phyloP scores from a whole-genome alignment of 352 stramenopile species.

The Pythium oligandrum region DNA sequence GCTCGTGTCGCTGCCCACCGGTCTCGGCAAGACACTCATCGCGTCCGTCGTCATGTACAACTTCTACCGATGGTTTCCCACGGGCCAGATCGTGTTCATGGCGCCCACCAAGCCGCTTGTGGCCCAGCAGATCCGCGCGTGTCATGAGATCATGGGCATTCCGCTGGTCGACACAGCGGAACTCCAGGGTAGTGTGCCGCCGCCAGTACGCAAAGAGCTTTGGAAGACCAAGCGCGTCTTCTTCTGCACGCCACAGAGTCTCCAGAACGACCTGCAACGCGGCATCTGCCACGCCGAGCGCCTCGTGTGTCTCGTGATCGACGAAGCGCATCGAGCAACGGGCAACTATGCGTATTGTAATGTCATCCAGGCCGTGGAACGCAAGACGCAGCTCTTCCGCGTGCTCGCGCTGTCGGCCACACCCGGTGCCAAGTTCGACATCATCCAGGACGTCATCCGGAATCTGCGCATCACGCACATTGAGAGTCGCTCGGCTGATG shows the following conservation, averaged over 20 bases:
- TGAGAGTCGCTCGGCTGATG: constrained; percentile 92
- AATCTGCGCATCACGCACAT: constrained; percentile 95
- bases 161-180: constrained; percentile 79
- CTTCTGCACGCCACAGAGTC: constrained; percentile 98
- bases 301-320: constrained; percentile 96
- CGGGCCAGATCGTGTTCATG: constrained; percentile 95
- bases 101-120: constrained; percentile 98
- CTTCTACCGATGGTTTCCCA: constrained; percentile 98
- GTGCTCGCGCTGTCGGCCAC: constrained; percentile 96
- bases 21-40: constrained; percentile 99
- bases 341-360: constrained; percentile 96
- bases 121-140: constrained; percentile 97
- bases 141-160: constrained; percentile 94
- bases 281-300: constrained; percentile 66
- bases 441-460: constrained; percentile 94
- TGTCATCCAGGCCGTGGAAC: constrained; percentile 79
- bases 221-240: constrained; percentile 95
- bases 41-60: constrained; percentile 99
- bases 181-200: constrained; percentile 79
- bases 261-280: constrained; percentile 94
- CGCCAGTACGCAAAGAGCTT: constrained; percentile 62
- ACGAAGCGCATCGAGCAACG: constrained; percentile 96
- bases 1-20: constrained; percentile 97
- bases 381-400: constrained; percentile 78
- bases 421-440: constrained; percentile 93